phyloP scores from a whole-genome alignment of 169 alveolate species.

The Cryptosporidium xiaoi region DNA sequence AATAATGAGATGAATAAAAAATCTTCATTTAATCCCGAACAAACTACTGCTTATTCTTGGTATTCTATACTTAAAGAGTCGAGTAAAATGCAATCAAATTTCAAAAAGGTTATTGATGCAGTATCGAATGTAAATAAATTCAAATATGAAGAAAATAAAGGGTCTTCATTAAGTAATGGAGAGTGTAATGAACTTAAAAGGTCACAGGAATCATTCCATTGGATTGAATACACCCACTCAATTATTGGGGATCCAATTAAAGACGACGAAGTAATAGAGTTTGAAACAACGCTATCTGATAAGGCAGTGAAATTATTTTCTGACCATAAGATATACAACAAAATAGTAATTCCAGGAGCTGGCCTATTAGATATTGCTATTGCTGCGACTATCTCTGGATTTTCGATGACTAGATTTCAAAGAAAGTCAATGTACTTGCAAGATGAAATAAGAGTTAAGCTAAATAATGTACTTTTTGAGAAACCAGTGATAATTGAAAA shows the following conservation, averaged over 20 bases:
- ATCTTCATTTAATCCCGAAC: not conserved
- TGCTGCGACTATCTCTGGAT: constrained; percentile 69
- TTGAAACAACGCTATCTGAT: not conserved
- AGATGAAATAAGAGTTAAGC: constrained; percentile 1
- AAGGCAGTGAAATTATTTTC: constrained; percentile 77
- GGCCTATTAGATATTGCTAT: constrained; percentile 81
- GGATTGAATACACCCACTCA: constrained; percentile 81
- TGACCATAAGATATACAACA: constrained; percentile 81
- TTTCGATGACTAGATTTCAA: not conserved
- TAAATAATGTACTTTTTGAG: constrained; percentile 43
- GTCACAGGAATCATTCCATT: constrained; percentile 79
- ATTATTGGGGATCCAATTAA: constrained; percentile 73
- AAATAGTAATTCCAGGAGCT: constrained; percentile 81
- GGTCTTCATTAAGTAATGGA: not conserved
- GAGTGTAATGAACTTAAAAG: not conserved
- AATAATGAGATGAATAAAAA: not conserved
- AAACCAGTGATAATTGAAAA: constrained; percentile 3
- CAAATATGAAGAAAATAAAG: not conserved
- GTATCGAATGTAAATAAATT: not conserved
- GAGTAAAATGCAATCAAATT: not conserved
- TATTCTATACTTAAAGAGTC: not conserved
- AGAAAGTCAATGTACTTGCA: not conserved
- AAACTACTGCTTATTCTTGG: not conserved
- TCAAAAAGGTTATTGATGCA: not conserved
- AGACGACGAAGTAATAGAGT: not conserved